Base-by-base conservation (phyloP, 352 stramenopile species). In the Phytophthora idaei region DNA sequence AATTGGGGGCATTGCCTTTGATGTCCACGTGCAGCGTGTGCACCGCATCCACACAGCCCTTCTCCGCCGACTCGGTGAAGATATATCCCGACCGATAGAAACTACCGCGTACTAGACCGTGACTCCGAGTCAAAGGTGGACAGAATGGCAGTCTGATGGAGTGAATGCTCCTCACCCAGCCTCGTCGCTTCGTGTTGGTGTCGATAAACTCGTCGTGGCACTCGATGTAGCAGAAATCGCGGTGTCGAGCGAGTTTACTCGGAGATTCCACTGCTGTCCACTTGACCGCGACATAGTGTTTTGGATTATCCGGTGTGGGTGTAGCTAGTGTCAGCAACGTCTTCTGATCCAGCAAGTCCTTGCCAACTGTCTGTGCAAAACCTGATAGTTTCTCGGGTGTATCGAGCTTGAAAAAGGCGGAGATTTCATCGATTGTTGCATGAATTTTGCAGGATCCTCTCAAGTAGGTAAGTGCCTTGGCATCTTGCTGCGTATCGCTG, bases 191-290 rank as follows among this genome's bases (percentile, higher is more conserved):
- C 4, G 77, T 80, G 57, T 79, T 85, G 0, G 80, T 88, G 49
- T 95, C 83, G 31, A 93, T 86, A 64, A 94, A 95, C 63, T 94
- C 83, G 61, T 93, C 82, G 49, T 95, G 87, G 60, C 85, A 91
- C 61, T 93, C 85, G 41, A 95, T 73, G 78, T 92, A 93, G 61
- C 81, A 92, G 47, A 95, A 93, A 52, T 95, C 87, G 29, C 87
- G 84, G 56, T 91, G 86, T 15, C 86, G 79, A 34, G 84, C 83
- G 17, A 95, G 73, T 68, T 90, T 92, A 58, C 59, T 84, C 1
- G 85, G 82, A 6, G 85, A 94, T 58, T 93, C 84, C 37, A 94
- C 71, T 2, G 85, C 85, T 1, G 81, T 90, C 87, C 87, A 95
- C 67, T 93, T 92, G 57, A 92, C 83, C 1, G 74, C 84, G n/a